A percentile compares a stretch with the other conserved stretches of the same genome.
These are phyloP conservation scores for Margaritispora aquatica DNA, from an alignment of 495 filamentous ascomycete genomes.

Conservation along the genomic window DNA sequence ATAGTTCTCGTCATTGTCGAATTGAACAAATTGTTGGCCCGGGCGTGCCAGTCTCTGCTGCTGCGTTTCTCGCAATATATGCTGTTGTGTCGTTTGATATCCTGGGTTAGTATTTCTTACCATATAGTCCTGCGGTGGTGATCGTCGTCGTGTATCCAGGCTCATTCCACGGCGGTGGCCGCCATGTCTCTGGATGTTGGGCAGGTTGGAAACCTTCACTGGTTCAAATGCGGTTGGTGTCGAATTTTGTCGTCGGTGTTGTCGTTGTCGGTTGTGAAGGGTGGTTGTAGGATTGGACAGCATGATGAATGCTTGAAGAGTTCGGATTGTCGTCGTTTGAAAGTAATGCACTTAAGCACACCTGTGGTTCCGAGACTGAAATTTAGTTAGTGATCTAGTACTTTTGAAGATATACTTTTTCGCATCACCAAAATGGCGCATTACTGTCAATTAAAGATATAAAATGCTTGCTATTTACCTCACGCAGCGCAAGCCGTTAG, in stretches of 20 bases:
- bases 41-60: constrained; percentile 52
- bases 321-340: constrained; percentile 47
- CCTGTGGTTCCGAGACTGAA: constrained; percentile 52
- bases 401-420: background rate
- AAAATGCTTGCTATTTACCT: constrained; percentile 37
- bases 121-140: constrained; percentile 44
- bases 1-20: constrained; percentile 32
- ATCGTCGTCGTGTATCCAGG: constrained; percentile 59
- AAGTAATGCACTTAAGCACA: constrained; percentile 35
- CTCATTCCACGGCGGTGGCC: constrained; percentile 74
- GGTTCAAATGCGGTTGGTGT: constrained; percentile 71
- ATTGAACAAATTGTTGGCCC: constrained; percentile 33
- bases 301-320: constrained; percentile 64
- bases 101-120: constrained; percentile 62
- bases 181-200: constrained; percentile 46
- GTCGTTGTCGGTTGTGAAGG: constrained; percentile 63
- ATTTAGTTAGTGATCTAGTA: constrained; percentile 7
- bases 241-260: constrained; percentile 84
- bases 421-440: background rate
- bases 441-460: background rate
- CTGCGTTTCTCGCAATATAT: constrained; percentile 40
- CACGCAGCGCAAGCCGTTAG: constrained; percentile 70
- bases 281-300: constrained; percentile 64
- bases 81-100: constrained; percentile 73
- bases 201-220: constrained; percentile 55